phyloP scores from a whole-genome alignment of 2,329 filamentous ascomycete species.

The Fonsecaea nubica region DNA sequence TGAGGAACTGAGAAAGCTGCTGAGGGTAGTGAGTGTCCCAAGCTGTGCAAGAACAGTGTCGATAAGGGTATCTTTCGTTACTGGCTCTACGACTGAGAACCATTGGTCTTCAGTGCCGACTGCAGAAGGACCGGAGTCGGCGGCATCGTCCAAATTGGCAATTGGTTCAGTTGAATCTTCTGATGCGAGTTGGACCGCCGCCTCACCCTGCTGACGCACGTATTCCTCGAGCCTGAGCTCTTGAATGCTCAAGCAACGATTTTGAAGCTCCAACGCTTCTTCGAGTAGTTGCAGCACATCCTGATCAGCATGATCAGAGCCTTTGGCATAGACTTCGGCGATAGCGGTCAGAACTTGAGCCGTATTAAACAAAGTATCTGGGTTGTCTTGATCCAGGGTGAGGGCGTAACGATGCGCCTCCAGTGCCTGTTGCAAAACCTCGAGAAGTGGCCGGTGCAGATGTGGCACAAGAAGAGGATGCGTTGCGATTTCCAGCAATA shows the following conservation, averaged over 20 bases:
- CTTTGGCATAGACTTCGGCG: constrained; percentile 64
- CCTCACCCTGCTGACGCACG: constrained; percentile 47
- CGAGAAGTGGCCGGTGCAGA: constrained; percentile 60
- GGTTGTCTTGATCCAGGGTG: constrained; percentile 65
- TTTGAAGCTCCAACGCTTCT: constrained; percentile 67
- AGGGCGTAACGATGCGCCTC: constrained; percentile 69
- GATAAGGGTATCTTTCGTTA: constrained; percentile 68
- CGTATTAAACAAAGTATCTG: constrained; percentile 74
- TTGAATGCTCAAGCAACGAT: constrained; percentile 62
- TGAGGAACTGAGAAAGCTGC: constrained; percentile 52
- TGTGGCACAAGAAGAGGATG: constrained; percentile 67
- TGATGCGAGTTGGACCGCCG: constrained; percentile 24
- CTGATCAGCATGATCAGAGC: constrained; percentile 53
- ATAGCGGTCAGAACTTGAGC: constrained; percentile 72
- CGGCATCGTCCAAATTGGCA: constrained; percentile 6
- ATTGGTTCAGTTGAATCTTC: constrained; percentile 33
- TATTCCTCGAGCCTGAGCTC: constrained; percentile 56
- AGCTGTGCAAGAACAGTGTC: constrained; percentile 72
- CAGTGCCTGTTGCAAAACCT: constrained; percentile 66
- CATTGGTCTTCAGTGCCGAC: constrained; percentile 54
- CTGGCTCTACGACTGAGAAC: constrained; percentile 70
- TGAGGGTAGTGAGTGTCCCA: constrained; percentile 60
- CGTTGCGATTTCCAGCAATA: constrained; percentile 73
- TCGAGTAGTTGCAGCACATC: constrained; percentile 62
- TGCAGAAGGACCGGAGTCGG: constrained; percentile 43